Base-by-base conservation (phyloP, 2,329 filamentous ascomycete species). In the Fusarium sp. region DNA sequence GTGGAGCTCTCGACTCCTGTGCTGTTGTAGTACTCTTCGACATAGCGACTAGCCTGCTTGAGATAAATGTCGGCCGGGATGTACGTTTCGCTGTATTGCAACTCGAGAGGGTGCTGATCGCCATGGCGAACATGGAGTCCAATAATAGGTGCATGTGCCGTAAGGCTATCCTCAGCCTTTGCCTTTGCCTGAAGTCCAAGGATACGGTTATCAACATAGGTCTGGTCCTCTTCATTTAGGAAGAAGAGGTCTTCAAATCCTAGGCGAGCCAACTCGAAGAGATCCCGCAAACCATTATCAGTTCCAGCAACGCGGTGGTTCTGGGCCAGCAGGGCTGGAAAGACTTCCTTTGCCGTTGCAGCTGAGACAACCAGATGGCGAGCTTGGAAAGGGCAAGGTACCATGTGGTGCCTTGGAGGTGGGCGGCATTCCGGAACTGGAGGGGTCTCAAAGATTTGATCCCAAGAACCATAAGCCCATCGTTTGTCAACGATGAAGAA, bases 401-500 rank as follows among this genome's bases (percentile, higher is more conserved):
- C 82, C 78, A 94, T 92, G 73, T 94, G 89, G 59, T 92, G 88
- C 27, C 87, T 83, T n/a, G 91, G 90, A 15, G 94, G 93, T 20
- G 91, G 89, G 10, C 87, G 85, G 78, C 94, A 97, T 25, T 83
- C 79, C 3, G 91, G 89, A 4, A 84, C 72, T 0, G 92, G 90
- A 2, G 91, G 91, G 5, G 88, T 81, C 47, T 87, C 82, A 79
- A 97, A 97, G 74, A 92, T 93, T 53, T 88, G 86, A 1, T 86
- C 86, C 76, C 93, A 97, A 54, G 86, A 85, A 12, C 94, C 94
- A 74, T 96, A 96, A 2, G 91, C 90, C 91, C 94, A 97, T 71
- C 91, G 86, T 9, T 91, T 89, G 79, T 97, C 94, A 74, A 97
- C 93, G 68, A 97, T 84, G 81, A 97, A 97, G 80, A 97, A 97